Base-by-base conservation (phyloP, 352 stramenopile species). In the Peronospora destructor region DNA sequence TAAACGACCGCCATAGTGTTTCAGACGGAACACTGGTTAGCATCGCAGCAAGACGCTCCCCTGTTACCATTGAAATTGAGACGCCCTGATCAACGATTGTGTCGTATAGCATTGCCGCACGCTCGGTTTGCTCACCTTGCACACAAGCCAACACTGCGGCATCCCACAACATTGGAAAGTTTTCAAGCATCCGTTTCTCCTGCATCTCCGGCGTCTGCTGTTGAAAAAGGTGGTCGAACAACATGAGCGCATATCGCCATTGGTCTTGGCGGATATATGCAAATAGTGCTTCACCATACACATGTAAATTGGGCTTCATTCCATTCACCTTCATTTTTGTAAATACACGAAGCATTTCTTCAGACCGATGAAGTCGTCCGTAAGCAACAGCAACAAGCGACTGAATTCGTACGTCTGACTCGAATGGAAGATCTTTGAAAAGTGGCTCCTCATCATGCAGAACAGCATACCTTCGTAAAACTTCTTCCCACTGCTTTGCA, bases 271-370 rank as follows among this genome's bases (percentile, higher is more conserved):
- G 57, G 17, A 84, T 78, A 55, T 89, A 89, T 16, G 78, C 76
- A 45, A 71, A 64, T 67, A 89, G 66, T 10, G 78, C 78, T 44
- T 85, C 73, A 2, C 72, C 76, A 47, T 89, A 86, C 13, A 87
- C 76, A 49, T 85, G 70, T 14, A 87, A 36, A 54, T 82, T 87
- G 4, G 76, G 76, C 39, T 71, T 53, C 56, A 89, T 52, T 1
- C 76, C 78, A 19, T 74, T 63, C 41, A 89, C 60, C 37, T 89
- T 89, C 78, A 89, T 89, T 29, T 43, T 50, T 29, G 73, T 85
- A 35, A 89, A 89, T 28, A 85, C 59, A 9, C 64, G 58, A 42
- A 89, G 62, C 70, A 86, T 83, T 16, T 74, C 59, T 30, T 83
- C 52, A 9, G 72, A 55, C 16, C 67, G 55, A 42, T 52, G 17